Evolutionary conservation across 1,284 basidiomycete genomes (phyloP), one percentile per base, ranked within the genome.

Genomic region (Ganoderma multipileum): DNA sequence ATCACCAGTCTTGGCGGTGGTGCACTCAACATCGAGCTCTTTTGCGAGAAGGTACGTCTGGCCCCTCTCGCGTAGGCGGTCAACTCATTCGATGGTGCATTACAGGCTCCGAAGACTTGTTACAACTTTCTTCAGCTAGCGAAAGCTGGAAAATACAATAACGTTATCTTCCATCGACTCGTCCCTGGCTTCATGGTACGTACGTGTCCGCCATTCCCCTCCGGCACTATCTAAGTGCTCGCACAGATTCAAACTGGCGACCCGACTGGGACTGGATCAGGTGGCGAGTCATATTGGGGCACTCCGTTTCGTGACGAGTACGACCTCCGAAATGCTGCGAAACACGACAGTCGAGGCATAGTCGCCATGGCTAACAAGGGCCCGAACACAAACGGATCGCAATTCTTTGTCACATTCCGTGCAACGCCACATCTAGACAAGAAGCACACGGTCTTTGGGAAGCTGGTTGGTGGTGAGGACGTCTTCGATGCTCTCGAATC

Each of bases 71-170:
- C 4, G 23, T 50, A 28, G 5, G 1, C 64, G 33, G 38, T 14
- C 18, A 28, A 28, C 4, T 16, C 28, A 26, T n/a, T 39, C 12
- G 20, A 39, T 55, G 23, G 58, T 38, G 41, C 7, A 12, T 6
- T 58, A 62, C 67, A 96, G 90, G 97, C 97, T 7, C 97, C 97
- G 0, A 97, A 97, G 82, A 98, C 97, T 0, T 97, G 96, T 76
- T 99, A 98, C 81, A 99, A 99, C 81, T 99, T 99, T 81, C 82
- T 99, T 23, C 94, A 94, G 90, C 87, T 98, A 5, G 95, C 96
- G 0, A 89, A 90, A 73, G 84, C 91, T 42, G 96, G 96, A 3
- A 95, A 96, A 75, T 99, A 99, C 79, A 91, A 98, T 74, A 84
- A 95, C 74, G 91, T 90, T 69, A 79, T 93, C 39, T 99, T 99